Evolutionary conservation across 345 rosid species (phyloP), one percentile per base, ranked within the genome.

Genomic region (Atalantia buxifolia): DNA sequence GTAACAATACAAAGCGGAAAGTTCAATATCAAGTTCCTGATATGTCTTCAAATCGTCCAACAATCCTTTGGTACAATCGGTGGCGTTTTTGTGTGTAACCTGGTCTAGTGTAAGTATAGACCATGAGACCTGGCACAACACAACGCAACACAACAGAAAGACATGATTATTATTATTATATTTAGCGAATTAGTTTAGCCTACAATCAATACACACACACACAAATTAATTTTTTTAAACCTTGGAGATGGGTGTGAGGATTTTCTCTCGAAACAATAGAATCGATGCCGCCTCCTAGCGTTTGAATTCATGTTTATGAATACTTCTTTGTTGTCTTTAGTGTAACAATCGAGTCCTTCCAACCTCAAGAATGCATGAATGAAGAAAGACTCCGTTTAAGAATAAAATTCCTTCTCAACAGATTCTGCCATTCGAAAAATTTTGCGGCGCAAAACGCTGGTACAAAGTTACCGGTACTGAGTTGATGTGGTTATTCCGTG

Each of bases 21-120:
- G 89, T 85, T 94, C 98, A 76, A 97, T 80, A 67, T 97, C 97
- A 28, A 97, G 97, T 81, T 93, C n/a, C 95, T 7, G 98, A 89
- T 83, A 93, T 82, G 84, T 97, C 98, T 76, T 97, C 99, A n/a
- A n/a, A n/a, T n/a, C 1, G 98, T 94, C 98, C 99, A 97, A 98
- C 98, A 97, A 85, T 97, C 99, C 78, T 84, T 90, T 57, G 99
- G 99, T 57, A 83, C 94, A 25, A 92, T 84, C 80, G 92, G 18
- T 84, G 92, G 76, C 87, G 83, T 77, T 84, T 87, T 79, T 88
- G 93, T 55, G 66, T 75, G 72, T 89, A 91, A 66, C 98, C 98
- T 71, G 85, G 88, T 83, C 99, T 88, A 4, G 97, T 90, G 75
- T 97, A 97, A 59, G 98, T 92, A 75, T 86, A 89, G 99, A 94